These are phyloP conservation scores for Coemansia sp. DNA, from an alignment of 192 early-diverging fungal genomes.

Conservation along the genomic window DNA sequence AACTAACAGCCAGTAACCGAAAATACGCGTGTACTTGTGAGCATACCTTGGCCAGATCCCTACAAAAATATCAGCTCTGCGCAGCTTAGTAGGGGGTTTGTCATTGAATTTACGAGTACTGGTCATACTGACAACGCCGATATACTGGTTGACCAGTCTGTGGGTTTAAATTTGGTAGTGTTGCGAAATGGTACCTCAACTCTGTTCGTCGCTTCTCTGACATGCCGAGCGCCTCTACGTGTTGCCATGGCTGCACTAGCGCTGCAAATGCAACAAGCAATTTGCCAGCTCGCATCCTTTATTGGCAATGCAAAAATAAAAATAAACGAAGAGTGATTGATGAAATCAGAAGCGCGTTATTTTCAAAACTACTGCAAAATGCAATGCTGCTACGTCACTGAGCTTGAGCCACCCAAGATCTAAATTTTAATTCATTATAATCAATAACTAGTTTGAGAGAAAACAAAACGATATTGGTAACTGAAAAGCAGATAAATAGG, in stretches of 20 bases:
- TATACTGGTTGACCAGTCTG: no score
- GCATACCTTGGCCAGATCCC: conserved; percentile 20
- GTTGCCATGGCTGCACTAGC: conserved; percentile 9
- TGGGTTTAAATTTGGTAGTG: neutral
- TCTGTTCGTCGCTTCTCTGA: conserved; percentile 27
- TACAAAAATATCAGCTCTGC: neutral
- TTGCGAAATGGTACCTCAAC: conserved; percentile 17
- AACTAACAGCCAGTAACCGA: neutral
- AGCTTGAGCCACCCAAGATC: neutral
- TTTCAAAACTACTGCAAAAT: neutral
- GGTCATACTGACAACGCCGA: no score
- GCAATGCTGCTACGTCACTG: neutral
- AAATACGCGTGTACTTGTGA: neutral
- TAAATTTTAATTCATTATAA: neutral
- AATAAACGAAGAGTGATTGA: neutral
- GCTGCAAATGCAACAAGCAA: conserved; percentile 9
- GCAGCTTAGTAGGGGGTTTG: neutral
- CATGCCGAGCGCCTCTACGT: conserved; percentile 32
- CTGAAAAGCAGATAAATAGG: neutral
- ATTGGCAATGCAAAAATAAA: conserved; percentile 1
- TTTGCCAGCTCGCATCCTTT: conserved; percentile 13
- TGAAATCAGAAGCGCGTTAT: neutral
- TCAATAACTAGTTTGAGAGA: no score
- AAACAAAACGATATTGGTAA: neutral
- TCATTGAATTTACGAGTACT: neutral